Evolutionary conservation across 345 rosid species (phyloP).

Genomic region (Salix koriyanagi): DNA sequence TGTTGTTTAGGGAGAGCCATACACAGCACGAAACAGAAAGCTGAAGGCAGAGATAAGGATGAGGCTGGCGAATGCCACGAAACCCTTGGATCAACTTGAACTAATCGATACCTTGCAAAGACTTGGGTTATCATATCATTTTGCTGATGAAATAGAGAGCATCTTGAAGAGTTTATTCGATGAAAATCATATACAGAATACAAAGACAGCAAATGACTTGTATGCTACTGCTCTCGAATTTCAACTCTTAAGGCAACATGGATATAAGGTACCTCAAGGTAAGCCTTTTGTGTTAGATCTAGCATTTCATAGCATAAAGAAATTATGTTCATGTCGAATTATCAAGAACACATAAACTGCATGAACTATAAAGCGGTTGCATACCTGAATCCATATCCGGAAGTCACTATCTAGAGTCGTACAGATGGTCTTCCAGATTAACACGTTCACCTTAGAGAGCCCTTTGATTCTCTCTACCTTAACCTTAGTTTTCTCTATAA

Average conservation of each 20-base stretch:
- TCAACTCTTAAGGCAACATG: constrained; percentile 3
- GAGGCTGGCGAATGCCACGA: not conserved
- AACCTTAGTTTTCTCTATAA: no score
- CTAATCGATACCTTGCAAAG: constrained; percentile 12
- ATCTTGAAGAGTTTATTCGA: not conserved
- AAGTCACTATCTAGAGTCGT: no score
- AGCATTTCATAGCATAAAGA: no score
- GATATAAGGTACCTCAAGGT: constrained; percentile 4
- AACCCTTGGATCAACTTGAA: not conserved
- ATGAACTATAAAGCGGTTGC: no score
- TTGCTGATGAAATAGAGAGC: not conserved
- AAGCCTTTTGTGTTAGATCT: no score
- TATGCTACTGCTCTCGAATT: constrained; percentile 3
- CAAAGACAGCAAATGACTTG: not conserved
- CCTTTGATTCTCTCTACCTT: no score
- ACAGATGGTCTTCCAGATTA: no score
- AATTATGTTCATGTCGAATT: no score
- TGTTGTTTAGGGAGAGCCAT: constrained; percentile 9
- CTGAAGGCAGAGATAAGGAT: constrained; percentile 2
- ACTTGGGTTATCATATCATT: constrained; percentile 14
- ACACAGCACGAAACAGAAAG: not conserved
- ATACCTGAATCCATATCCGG: no score
- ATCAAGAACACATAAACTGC: no score
- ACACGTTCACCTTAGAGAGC: no score
- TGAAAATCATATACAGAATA: no score